Evolutionary conservation across 2,329 filamentous ascomycete species (phyloP).

Genomic region (Arachnomyces sp.): DNA sequence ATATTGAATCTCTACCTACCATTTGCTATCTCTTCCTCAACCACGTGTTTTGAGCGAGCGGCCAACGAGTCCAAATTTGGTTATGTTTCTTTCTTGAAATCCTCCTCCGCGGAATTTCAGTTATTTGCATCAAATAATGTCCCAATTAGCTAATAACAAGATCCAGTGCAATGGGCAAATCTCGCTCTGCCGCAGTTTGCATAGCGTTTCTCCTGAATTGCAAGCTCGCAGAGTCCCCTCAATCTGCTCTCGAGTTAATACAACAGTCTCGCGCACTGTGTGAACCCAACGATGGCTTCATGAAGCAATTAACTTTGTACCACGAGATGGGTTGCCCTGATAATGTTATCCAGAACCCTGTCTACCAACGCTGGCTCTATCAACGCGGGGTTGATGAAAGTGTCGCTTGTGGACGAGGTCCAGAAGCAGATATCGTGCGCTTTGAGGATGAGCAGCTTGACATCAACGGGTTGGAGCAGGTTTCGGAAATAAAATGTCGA

Average conservation of each 20-base stretch:
- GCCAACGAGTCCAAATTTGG: too few relatives aligned
- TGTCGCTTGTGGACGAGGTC: constrained; percentile 68
- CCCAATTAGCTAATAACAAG: constrained; percentile 23
- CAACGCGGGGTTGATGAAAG: constrained; percentile 58
- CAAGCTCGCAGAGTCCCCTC: constrained; percentile 49
- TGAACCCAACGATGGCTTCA: constrained; percentile 88
- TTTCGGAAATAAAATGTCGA: constrained; percentile 70
- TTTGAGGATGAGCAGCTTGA: constrained; percentile 54
- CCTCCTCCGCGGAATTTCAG: constrained; percentile 7
- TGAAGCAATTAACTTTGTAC: constrained; percentile 79
- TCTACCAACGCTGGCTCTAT: constrained; percentile 75
- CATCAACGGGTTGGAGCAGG: constrained; percentile 3
- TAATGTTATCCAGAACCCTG: constrained; percentile 59
- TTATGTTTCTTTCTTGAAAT: too few relatives aligned
- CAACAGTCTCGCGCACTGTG: constrained; percentile 65
- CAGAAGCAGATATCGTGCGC: constrained; percentile 64
- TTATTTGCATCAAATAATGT: constrained; percentile 9
- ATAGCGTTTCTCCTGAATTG: constrained; percentile 73
- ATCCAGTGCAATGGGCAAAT: constrained; percentile 86
- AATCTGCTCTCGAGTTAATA: constrained; percentile 63
- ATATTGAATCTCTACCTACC: too few relatives aligned
- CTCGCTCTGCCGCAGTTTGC: constrained; percentile 75
- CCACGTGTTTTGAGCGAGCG: too few relatives aligned
- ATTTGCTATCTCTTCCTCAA: too few relatives aligned
- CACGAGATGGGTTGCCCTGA: constrained; percentile 76